Conservation (phyloP, 441 rosid genomes). For the Rhodomyrtus psidioides region DNA sequence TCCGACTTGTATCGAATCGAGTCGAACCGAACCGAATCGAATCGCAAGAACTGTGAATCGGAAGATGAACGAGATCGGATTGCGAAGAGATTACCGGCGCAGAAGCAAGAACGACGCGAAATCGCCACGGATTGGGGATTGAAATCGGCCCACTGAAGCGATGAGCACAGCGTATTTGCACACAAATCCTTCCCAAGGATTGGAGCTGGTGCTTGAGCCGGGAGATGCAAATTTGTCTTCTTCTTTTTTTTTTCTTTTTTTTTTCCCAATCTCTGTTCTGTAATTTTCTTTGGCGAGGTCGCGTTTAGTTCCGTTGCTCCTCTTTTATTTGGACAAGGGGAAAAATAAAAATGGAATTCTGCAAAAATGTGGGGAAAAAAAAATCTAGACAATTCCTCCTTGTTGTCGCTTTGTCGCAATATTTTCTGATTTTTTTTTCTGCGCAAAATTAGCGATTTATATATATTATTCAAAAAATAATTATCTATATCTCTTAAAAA, state of each 20-base stretch:
- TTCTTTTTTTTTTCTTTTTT: not conserved
- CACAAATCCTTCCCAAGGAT: not conserved
- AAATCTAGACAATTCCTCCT: too few relatives aligned
- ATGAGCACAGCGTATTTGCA: not conserved
- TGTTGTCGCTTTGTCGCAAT: not conserved
- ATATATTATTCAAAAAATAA: too few relatives aligned
- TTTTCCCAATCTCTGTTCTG: not conserved
- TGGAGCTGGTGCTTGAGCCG: not conserved
- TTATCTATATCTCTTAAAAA: too few relatives aligned
- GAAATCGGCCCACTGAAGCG: not conserved
- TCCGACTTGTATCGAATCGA: not conserved
- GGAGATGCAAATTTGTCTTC: not conserved
- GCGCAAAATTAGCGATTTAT: too few relatives aligned
- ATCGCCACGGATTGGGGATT: not conserved
- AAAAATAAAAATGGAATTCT: too few relatives aligned
- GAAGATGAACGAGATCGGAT: not conserved
- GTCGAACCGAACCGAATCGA: fast-evolving
- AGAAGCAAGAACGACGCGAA: not conserved
- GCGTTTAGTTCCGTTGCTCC: not conserved
- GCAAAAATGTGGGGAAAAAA: too few relatives aligned
- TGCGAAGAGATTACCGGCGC: not conserved
- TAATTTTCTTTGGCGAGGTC: not conserved
- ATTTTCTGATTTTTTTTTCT: not conserved
- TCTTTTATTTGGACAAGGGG: not conserved
- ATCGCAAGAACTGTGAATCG: not conserved